phyloP scores from a whole-genome alignment of 352 stramenopile species.

The Hyaloperonospora arabidopsidis region DNA sequence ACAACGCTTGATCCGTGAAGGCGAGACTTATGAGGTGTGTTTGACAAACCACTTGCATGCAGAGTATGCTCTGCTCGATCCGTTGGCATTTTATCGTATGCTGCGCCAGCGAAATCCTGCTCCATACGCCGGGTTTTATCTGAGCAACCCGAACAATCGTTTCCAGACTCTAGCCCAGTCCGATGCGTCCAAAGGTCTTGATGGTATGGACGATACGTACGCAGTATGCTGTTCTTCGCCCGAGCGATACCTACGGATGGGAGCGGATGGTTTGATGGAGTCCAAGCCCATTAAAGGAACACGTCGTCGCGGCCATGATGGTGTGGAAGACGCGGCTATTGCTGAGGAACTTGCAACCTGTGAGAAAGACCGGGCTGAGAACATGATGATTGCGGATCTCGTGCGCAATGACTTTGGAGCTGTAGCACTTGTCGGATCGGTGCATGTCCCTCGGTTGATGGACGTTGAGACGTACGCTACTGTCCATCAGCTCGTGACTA shows the following conservation, averaged over 20 bases:
- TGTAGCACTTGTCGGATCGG: conserved; percentile 87
- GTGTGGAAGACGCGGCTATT: conserved; percentile 52
- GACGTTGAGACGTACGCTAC: conserved; percentile 93
- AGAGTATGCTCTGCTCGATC: conserved; percentile 31
- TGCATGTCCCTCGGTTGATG: conserved; percentile 92
- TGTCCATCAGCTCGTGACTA: conserved; percentile 97
- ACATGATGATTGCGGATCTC: conserved; percentile 98
- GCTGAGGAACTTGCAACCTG: conserved; percentile 68
- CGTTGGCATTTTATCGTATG: conserved; percentile 83
- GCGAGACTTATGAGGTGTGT: conserved; percentile 95
- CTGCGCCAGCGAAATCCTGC: conserved; percentile 90
- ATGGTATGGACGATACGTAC: conserved; percentile 41
- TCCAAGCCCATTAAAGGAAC: conserved; percentile 98
- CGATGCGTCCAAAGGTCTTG: neutral
- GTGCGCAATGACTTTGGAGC: conserved; percentile 93
- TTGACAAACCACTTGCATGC: conserved; percentile 91
- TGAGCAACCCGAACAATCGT: conserved; percentile 43
- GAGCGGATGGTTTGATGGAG: conserved; percentile 77
- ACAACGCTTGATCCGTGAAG: conserved; percentile 85
- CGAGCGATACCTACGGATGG: conserved; percentile 90
- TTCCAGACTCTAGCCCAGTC: conserved; percentile 16
- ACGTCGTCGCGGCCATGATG: conserved; percentile 39
- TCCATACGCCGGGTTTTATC: conserved; percentile 90
- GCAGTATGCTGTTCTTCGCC: conserved; percentile 93
- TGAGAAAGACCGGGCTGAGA: conserved; percentile 93